phyloP scores from a whole-genome alignment of 352 stramenopile species.

The Globisporangium nodosum region DNA sequence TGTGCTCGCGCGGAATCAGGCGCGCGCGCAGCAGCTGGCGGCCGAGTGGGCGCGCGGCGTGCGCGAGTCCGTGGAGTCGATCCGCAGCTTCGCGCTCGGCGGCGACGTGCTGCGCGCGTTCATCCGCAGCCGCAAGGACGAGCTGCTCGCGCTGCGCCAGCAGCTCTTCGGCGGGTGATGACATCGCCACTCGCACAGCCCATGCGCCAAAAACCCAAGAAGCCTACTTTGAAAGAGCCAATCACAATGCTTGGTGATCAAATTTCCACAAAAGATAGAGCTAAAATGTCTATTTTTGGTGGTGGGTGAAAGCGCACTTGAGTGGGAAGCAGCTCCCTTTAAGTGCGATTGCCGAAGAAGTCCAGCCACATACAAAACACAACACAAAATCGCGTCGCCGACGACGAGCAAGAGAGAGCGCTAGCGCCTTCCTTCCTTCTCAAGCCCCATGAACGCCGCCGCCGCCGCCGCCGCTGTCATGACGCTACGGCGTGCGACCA shows the following conservation, averaged over 20 bases:
- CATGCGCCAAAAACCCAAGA: no score
- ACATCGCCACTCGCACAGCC: no score
- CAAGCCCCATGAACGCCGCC: not conserved
- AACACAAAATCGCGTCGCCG: no score
- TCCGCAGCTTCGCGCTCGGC: slow-evolving; percentile 56
- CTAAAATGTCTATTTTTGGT: not conserved
- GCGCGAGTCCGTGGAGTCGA: slow-evolving; percentile 33
- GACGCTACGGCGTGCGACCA: not conserved
- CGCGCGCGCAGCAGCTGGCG: slow-evolving; percentile 7
- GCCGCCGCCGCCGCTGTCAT: not conserved
- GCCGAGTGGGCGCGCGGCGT: slow-evolving; percentile 39
- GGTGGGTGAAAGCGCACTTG: not conserved
- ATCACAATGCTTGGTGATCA: no score
- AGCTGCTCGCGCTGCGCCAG: slow-evolving; percentile 46
- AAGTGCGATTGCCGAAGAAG: no score
- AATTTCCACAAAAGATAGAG: no score
- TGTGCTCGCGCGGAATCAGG: slow-evolving; percentile 15
- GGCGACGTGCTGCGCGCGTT: slow-evolving; percentile 46
- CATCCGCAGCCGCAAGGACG: slow-evolving; percentile 53
- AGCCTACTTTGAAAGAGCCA: no score
- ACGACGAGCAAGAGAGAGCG: not conserved
- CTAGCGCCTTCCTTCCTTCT: no score
- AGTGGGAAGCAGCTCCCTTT: no score
- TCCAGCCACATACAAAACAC: no score
- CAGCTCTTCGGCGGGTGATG: slow-evolving; percentile 36